Evolutionary conservation across 2,329 filamentous ascomycete species (phyloP).

Genomic region (Talaromyces amestolkiae): DNA sequence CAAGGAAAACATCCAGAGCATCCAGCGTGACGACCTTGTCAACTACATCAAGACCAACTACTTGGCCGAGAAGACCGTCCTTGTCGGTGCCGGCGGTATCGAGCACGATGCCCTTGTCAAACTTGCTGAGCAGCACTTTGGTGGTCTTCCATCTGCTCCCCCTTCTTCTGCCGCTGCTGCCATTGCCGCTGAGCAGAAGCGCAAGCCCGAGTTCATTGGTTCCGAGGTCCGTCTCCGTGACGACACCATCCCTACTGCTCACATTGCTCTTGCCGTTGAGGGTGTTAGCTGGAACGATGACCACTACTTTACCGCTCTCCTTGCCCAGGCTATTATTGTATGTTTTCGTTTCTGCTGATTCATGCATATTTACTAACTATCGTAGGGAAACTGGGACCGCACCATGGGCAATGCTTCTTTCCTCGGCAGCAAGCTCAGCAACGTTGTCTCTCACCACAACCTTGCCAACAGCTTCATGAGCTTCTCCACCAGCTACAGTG

Average conservation of each 20-base stretch:
- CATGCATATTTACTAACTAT: constrained; percentile 2
- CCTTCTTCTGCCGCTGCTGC: constrained; percentile 70
- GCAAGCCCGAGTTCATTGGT: constrained; percentile 90
- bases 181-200: constrained; percentile 72
- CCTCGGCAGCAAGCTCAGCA: constrained; percentile 96
- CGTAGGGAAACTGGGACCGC: constrained; percentile 90
- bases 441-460: constrained; percentile 88
- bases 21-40: constrained; percentile 82
- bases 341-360: neutral
- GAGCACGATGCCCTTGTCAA: constrained; percentile 92
- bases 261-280: constrained; percentile 98
- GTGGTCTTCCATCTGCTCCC: constrained; percentile 70
- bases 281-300: constrained; percentile 99
- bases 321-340: constrained; percentile 89
- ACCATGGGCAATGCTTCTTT: constrained; percentile 96
- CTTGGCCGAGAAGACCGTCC: constrained; percentile 98
- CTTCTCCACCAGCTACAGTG: constrained; percentile 99
- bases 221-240: constrained; percentile 95
- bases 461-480: constrained; percentile 99
- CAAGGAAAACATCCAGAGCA: constrained; percentile 96
- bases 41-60: constrained; percentile 99
- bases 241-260: constrained; percentile 91
- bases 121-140: constrained; percentile 95
- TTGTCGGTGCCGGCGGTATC: constrained; percentile 90
- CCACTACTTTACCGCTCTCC: constrained; percentile 97